These are phyloP conservation scores for Ehretia macrophylla DNA, from an alignment of 257 asterid species.

Conservation along the genomic window DNA sequence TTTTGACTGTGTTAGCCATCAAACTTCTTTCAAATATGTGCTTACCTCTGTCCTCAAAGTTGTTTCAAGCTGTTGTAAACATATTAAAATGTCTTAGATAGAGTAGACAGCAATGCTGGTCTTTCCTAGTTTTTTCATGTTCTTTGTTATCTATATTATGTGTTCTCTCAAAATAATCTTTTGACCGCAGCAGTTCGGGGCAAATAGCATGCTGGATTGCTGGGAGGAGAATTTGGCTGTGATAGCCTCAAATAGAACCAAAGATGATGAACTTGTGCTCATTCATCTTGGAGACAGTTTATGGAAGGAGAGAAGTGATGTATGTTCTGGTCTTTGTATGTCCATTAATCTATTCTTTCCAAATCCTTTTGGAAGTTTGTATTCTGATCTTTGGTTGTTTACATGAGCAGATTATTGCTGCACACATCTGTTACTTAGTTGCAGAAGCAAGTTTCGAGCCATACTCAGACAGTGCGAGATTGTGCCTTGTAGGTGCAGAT, in stretches of 20 bases:
- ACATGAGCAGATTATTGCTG: constrained; percentile 63
- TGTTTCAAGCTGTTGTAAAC: too few species aligned
- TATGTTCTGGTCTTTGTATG: constrained; percentile 32
- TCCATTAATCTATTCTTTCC: constrained; percentile 8
- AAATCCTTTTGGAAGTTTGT: constrained; percentile 9
- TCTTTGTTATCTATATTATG: background rate
- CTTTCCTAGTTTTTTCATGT: too few species aligned
- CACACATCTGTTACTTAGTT: constrained; percentile 92
- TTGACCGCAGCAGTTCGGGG: constrained; percentile 42
- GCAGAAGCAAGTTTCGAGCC: constrained; percentile 90
- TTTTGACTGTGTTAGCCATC: too few species aligned
- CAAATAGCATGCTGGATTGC: constrained; percentile 78
- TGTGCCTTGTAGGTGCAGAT: constrained; percentile 97
- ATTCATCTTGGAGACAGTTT: constrained; percentile 95
- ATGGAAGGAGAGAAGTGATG: constrained; percentile 94
- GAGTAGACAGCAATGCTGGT: too few species aligned
- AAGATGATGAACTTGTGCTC: constrained; percentile 94
- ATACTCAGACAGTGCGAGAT: constrained; percentile 79
- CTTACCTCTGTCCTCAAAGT: too few species aligned
- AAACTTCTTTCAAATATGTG: too few species aligned
- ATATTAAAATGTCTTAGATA: too few species aligned
- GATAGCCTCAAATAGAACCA: constrained; percentile 91
- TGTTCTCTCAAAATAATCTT: background rate
- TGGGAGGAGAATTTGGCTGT: constrained; percentile 98
- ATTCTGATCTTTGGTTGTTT: background rate